These are phyloP conservation scores for Starmerella floricola DNA, from an alignment of 805 yeast species.

Conservation along the genomic window DNA sequence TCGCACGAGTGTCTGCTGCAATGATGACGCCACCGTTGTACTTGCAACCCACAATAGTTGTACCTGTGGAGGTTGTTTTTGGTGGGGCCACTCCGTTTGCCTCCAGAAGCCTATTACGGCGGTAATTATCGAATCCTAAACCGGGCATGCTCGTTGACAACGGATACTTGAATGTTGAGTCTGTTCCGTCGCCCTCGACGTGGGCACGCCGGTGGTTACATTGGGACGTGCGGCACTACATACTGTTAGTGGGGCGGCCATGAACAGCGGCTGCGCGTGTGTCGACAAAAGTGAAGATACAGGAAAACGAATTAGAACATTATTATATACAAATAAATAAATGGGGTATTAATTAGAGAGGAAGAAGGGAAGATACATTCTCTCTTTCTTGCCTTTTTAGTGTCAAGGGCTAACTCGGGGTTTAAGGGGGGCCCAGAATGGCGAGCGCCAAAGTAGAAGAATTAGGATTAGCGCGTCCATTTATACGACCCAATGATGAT, in stretches of 20 bases:
- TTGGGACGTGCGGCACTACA: too few relatives aligned
- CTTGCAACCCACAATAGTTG: conserved; percentile 96
- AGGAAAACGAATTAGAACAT: too few relatives aligned
- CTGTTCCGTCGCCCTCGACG: too few relatives aligned
- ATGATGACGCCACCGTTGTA: conserved; percentile 89
- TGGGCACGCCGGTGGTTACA: too few relatives aligned
- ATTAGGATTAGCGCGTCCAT: conserved; percentile 45
- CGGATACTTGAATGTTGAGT: neutral
- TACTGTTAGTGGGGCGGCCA: too few relatives aligned
- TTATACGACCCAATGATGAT: conserved; percentile 58
- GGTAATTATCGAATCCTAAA: conserved; percentile 81
- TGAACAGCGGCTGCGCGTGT: too few relatives aligned
- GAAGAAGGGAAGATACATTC: neutral
- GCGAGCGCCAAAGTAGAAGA: too few relatives aligned
- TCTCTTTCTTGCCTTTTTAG: too few relatives aligned
- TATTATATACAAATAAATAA: neutral
- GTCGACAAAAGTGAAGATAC: too few relatives aligned
- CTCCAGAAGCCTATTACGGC: conserved; percentile 68
- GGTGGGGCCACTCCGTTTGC: conserved; percentile 67
- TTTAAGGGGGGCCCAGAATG: too few relatives aligned
- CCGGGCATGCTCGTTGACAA: conserved; percentile 53
- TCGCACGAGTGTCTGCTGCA: conserved; percentile 98
- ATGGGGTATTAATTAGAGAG: neutral
- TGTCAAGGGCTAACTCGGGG: too few relatives aligned
- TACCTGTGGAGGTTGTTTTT: conserved; percentile 92